Evolutionary conservation across 805 yeast species (phyloP).

Genomic region (Yarrowia divulgata): DNA sequence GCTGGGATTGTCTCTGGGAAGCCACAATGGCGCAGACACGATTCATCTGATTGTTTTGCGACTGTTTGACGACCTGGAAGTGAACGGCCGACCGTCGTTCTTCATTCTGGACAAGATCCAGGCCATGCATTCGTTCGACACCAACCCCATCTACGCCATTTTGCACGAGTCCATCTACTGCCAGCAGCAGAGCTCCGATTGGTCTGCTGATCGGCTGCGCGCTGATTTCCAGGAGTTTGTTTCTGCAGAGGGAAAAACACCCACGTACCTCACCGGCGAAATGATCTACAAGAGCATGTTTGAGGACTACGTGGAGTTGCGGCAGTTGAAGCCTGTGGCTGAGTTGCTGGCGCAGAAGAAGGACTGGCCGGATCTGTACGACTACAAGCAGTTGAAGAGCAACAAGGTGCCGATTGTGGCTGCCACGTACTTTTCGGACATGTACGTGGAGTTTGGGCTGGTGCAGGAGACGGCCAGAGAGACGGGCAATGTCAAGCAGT

Average conservation of each 20-base stretch:
- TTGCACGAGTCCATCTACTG: conserved; percentile 67
- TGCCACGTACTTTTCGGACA: conserved; percentile 41
- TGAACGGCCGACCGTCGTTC: conserved; percentile 53
- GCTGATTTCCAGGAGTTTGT: background rate
- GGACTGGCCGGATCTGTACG: conserved; percentile 54
- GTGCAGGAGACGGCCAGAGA: conserved; percentile 19
- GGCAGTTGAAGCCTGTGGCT: conserved; percentile 54
- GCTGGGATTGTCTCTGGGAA: conserved; percentile 61
- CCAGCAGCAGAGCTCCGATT: conserved; percentile 53
- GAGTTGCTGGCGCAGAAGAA: conserved; percentile 45
- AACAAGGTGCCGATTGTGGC: conserved; percentile 44
- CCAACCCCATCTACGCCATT: conserved; percentile 62
- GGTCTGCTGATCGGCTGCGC: conserved; percentile 57
- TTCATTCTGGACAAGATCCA: conserved; percentile 51
- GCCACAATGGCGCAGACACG: conserved; percentile 57
- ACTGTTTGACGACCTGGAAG: conserved; percentile 53
- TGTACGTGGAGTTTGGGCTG: conserved; percentile 38
- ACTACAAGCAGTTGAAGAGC: conserved; percentile 47
- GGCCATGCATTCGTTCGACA: conserved; percentile 56
- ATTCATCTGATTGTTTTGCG: conserved; percentile 57
- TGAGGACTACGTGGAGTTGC: conserved; percentile 58
- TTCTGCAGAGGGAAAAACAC: background rate
- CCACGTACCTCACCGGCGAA: conserved; percentile 59
- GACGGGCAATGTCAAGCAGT: conserved; percentile 36
- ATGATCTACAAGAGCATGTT: conserved; percentile 62